phyloP scores from a whole-genome alignment of 148 eudicot genomes.

The Drosera capensis region DNA sequence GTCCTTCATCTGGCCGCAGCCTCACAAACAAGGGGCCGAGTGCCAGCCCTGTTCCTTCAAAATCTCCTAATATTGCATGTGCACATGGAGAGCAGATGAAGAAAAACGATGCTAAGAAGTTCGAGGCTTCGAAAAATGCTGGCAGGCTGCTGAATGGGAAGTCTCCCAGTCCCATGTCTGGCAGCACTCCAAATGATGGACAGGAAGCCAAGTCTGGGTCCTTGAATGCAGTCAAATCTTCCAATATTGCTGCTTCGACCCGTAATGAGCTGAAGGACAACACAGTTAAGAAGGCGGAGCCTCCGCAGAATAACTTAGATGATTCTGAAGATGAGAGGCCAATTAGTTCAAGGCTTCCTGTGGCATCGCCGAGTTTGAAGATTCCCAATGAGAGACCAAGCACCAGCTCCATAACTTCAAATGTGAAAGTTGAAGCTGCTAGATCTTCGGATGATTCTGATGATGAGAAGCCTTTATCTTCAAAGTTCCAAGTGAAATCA shows the following conservation, averaged over 20 bases:
- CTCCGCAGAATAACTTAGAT: conserved; percentile 28
- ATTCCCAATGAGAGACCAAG: conserved; percentile 20
- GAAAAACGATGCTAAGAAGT: too few species aligned
- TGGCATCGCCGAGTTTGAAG: conserved; percentile 19
- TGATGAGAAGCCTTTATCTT: conserved; percentile 61
- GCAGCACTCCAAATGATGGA: too few species aligned
- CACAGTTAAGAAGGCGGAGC: conserved; percentile 19
- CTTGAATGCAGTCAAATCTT: too few species aligned
- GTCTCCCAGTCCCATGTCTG: too few species aligned
- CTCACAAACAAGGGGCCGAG: too few species aligned
- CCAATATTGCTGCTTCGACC: conserved; percentile 9
- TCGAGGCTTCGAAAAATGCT: too few species aligned
- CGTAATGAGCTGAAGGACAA: conserved; percentile 20
- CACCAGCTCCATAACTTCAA: conserved; percentile 15
- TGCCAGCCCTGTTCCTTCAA: too few species aligned
- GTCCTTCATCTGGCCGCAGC: too few species aligned
- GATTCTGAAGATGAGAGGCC: conserved; percentile 92
- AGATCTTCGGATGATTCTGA: conserved; percentile 36
- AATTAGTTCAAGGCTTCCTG: conserved; percentile 37
- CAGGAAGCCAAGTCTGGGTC: too few species aligned
- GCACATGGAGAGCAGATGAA: too few species aligned
- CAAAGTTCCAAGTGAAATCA: conserved; percentile 29
- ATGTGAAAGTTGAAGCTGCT: conserved; percentile 17
- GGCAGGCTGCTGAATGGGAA: too few species aligned
- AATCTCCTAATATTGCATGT: too few species aligned